These are phyloP conservation scores for Tetrahymena elliotti DNA, from an alignment of 73 alveolate species.

Conservation along the genomic window DNA sequence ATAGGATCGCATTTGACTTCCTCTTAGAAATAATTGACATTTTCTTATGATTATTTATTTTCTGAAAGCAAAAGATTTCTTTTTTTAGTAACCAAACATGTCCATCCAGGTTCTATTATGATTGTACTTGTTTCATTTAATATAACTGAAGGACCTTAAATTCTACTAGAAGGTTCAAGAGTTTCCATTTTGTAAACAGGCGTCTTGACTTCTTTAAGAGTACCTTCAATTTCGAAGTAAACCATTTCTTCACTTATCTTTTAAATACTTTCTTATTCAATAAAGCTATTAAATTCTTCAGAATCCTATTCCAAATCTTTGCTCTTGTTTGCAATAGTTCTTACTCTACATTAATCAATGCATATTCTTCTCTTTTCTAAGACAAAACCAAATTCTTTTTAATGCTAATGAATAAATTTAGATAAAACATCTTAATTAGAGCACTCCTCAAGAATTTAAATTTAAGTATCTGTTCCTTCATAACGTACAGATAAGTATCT, in stretches of 20 bases:
- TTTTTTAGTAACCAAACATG: conserved; percentile 16
- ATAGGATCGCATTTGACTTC: background rate
- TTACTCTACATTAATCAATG: conserved; percentile 56
- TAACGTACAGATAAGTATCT: conserved; percentile 54
- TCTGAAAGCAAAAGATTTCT: conserved; percentile 29
- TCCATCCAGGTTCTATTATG: conserved; percentile 58
- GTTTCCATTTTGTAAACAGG: conserved; percentile 50
- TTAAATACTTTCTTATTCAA: background rate
- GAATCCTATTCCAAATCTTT: conserved; percentile 9
- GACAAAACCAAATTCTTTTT: conserved; percentile 72
- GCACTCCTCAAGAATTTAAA: conserved; percentile 41
- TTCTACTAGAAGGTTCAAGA: conserved; percentile 19
- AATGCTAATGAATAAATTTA: conserved; percentile 42
- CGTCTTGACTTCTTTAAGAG: conserved; percentile 26
- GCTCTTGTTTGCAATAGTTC: conserved; percentile 27
- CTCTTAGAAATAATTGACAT: background rate
- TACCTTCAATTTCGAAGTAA: conserved; percentile 26
- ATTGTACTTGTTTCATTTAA: conserved; percentile 68
- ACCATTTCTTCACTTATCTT: background rate
- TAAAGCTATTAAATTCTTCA: background rate
- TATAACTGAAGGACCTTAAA: conserved; percentile 77
- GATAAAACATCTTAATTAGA: background rate
- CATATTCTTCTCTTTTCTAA: conserved; percentile 33
- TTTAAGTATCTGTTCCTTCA: conserved; percentile 70
- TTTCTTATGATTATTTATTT: background rate